Conservation (phyloP, 129 eudicot species). For the Gnaphalium uliginosum region DNA sequence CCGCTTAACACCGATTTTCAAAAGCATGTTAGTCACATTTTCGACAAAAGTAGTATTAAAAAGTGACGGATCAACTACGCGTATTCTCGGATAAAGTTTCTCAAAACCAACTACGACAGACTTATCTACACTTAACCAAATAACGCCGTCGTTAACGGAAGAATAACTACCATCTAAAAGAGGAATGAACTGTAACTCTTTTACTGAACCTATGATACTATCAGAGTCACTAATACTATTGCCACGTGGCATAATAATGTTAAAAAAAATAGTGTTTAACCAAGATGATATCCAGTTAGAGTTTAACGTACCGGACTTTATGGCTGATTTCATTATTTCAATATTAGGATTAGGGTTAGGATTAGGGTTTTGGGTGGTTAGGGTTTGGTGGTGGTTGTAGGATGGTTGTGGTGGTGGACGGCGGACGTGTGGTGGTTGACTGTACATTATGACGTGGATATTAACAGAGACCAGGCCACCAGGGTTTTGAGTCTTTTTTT, state of each 20-base stretch:
- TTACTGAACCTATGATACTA: background rate
- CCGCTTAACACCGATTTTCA: too few species aligned
- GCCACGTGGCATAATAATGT: too few species aligned
- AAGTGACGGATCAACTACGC: too few species aligned
- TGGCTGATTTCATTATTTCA: background rate
- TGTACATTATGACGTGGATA: background rate
- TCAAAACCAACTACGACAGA: too few species aligned
- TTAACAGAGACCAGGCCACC: background rate
- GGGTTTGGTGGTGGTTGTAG: background rate
- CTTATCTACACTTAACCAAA: slow-evolving; percentile 57
- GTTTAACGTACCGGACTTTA: background rate
- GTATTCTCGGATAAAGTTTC: too few species aligned
- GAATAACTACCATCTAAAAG: slow-evolving; percentile 57
- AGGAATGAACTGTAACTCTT: slow-evolving; percentile 54
- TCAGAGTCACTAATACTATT: background rate
- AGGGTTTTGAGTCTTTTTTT: background rate
- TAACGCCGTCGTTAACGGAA: slow-evolving; percentile 51
- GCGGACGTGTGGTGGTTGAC: background rate
- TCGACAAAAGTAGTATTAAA: too few species aligned
- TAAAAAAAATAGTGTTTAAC: background rate
- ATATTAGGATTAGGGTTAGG: too few species aligned
- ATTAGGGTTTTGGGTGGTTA: background rate
- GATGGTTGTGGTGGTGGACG: background rate
- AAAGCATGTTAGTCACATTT: too few species aligned
- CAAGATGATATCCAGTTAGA: background rate